Conservation (phyloP, 2,329 filamentous ascomycete genomes). For the Exophiala sideris region DNA sequence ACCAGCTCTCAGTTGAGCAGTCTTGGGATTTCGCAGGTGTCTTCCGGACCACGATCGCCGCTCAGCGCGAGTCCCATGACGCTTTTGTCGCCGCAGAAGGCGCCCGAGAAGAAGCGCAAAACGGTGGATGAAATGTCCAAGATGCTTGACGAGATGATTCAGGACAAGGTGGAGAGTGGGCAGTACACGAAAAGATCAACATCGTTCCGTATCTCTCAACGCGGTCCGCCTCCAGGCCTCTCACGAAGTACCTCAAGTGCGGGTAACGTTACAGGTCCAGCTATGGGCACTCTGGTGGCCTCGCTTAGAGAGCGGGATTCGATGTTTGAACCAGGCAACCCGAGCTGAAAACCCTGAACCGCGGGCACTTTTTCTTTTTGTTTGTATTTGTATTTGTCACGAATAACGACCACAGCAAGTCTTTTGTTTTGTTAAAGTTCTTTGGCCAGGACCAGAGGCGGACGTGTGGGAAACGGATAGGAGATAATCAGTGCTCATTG, state of each 20-base stretch:
- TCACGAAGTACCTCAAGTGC: constrained; percentile 24
- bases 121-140: constrained; percentile 89
- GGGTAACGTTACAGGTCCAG: constrained; percentile 16
- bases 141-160: constrained; percentile 95
- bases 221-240: constrained; percentile 33
- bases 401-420: constrained; percentile 16
- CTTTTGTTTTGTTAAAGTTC: constrained; percentile 2
- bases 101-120: constrained; percentile 54
- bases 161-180: constrained; percentile 75
- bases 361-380: constrained; percentile 17
- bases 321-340: constrained; percentile 17
- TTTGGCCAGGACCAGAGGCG: no score
- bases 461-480: no score
- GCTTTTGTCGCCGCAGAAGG: constrained; percentile 35
- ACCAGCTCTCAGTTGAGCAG: constrained; percentile 30
- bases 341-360: constrained; percentile 15
- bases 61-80: constrained; percentile 28
- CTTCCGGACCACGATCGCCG: constrained; percentile 19
- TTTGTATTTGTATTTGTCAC: constrained; percentile 13
- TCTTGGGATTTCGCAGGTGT: constrained; percentile 13
- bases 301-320: constrained; percentile 26
- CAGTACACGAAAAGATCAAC: constrained; percentile 64
- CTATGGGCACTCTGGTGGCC: constrained; percentile 30
- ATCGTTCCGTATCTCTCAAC: constrained; percentile 60
- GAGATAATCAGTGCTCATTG: background rate